phyloP scores from a whole-genome alignment of 2,329 filamentous ascomycete genomes.

The Arthrobotrys sphaeroides region DNA sequence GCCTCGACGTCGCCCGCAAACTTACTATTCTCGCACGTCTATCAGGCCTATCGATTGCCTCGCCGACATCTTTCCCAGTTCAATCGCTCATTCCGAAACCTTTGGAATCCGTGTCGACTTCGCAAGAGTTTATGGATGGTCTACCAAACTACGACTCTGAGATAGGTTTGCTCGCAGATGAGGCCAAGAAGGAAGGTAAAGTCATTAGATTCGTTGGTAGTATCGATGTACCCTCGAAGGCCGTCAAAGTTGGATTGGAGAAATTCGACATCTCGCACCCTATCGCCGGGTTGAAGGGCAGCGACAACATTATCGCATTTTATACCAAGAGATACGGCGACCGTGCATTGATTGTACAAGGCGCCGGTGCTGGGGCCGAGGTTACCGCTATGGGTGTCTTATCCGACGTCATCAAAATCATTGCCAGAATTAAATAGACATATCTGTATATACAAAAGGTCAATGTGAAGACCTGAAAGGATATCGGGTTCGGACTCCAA shows the following conservation, averaged over 20 bases:
- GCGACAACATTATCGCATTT: conserved; percentile 99
- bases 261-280: conserved; percentile 70
- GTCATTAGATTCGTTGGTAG: conserved; percentile 94
- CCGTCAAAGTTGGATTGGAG: conserved; percentile 91
- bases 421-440: conserved; percentile 37
- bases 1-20: conserved; percentile 91
- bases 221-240: conserved; percentile 81
- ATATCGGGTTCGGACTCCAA: background rate
- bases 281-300: conserved; percentile 93
- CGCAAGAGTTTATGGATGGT: conserved; percentile 84
- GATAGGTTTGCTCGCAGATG: conserved; percentile 88
- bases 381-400: conserved; percentile 98
- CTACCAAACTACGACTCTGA: conserved; percentile 84
- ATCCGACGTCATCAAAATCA: conserved; percentile 88
- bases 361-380: conserved; percentile 87
- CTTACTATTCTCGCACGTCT: conserved; percentile 91
- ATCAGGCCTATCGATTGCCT: conserved; percentile 80
- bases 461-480: background rate
- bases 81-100: conserved; percentile 91
- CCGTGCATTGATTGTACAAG: conserved; percentile 93
- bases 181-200: conserved; percentile 86
- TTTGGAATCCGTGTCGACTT: conserved; percentile 77
- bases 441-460: conserved; percentile 33
- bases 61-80: conserved; percentile 88
- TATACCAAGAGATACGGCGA: conserved; percentile 93